Evolutionary conservation across 805 yeast species (phyloP), one percentile per base, ranked within the genome.

Genomic region (Metschnikowia reukaufii): DNA sequence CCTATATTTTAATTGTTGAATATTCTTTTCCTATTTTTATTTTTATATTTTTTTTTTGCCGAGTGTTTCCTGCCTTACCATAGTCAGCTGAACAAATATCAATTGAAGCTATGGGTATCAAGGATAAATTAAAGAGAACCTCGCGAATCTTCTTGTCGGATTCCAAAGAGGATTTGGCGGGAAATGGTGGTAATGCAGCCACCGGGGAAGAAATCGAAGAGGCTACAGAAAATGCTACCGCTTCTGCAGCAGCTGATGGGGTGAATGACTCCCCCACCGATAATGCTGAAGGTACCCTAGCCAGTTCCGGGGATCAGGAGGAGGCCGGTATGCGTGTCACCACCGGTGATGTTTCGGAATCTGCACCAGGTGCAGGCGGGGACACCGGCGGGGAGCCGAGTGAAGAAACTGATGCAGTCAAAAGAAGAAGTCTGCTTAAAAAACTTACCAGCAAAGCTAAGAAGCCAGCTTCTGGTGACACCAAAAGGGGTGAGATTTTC

Each of bases 401-500:
- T 36, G 40, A 39, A 35, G 48, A 39, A 21, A 39, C 29, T 12
- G 38, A 36, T 35, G 44, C 46, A 42, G 43, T 45, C 29, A 49
- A 47, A 21, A 45, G 48, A 17, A 42, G 27, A 25, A 39, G 49
- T 31, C 46, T 49, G 39, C 45, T 49, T 29, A 49, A 42, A 32
- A 39, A 36, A 10, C 20, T 39, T 6, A 32, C 25, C 35, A 39
- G 41, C 42, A 45, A 39, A 36, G 35, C 48, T 9, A 45, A 39
- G 37, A 67, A 65, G 46, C 68, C 65, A 10, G 40, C 20, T 15
- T 17, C 38, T 36, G 49, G 46, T 30, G 51, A 50, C 19, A 44
- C 45, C n/a, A 70, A 68, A 60, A 68, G 68, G 65, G 63, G 59
- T 46, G 68, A 67, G 48, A 54, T 67, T 51, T 67, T 70, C 60